Base-by-base conservation (phyloP, 371 early-diverging fungal genomes). In the Blakeslea trispora region DNA sequence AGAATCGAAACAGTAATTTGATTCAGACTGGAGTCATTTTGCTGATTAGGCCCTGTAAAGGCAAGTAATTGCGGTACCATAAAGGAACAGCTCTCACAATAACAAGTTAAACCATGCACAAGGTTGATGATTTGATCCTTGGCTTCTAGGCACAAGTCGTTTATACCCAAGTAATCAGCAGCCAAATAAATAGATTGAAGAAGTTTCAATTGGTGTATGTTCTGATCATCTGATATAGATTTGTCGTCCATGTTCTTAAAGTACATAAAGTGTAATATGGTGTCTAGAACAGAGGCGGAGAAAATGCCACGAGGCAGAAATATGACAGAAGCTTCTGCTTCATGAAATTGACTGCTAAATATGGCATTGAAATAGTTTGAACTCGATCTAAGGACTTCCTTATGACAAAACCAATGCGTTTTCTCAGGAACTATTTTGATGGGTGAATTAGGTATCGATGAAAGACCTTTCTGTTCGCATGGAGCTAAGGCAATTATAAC, bases 311-410 rank as follows among this genome's bases (percentile, higher is more conserved):
- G 53, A 15, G 77, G 71, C 35, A 77, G 45, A 13, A 63, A 66
- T 1, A 77, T 59, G 32, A 69, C 61, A 22, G 65, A 55, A 17
- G 74, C 70, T 17, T 59, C 64, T 18, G 74, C 58, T 45, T 77
- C 77, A n/a, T 59, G 55, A 58, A 77, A 77, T 40, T 71, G 64
- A 23, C 62, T 63, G 15, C 61, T 57, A 51, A 77, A 73, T 50
- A 77, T 71, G 7, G 72, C 63, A 11, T 61, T 56, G 52, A 77
- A 77, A 35, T 77, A 77, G 28, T 67, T 63, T 0, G 77, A 74
- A 2, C 59, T 54, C 23, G 62, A 47, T 22, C 68, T 57, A 8
- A 77, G 44, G 5, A 77, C 46, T 32, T 63, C 47, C 64, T 77
- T 77, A 57, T 77, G 70, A 42, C 68, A 66, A 21, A 56, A 42